Percentiles rank a stretch among this genome's conserved stretches.
phyloP scores from a whole-genome alignment of 345 rosid species.

The Moricandia moricandioides region DNA sequence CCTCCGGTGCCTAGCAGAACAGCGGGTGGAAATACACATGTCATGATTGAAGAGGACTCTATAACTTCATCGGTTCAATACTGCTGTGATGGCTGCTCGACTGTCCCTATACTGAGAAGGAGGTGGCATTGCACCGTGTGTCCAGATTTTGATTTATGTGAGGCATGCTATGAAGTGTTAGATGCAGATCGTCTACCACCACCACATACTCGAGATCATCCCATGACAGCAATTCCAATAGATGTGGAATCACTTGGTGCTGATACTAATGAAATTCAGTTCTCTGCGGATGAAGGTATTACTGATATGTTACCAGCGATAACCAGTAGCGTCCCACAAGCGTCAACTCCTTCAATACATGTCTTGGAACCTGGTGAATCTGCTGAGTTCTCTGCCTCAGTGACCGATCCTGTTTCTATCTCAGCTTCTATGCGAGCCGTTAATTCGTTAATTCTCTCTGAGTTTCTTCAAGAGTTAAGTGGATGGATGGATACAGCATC shows the following conservation, averaged over 20 bases:
- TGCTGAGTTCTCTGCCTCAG: slow-evolving; percentile 71
- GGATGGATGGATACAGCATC: slow-evolving; percentile 93
- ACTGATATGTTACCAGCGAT: slow-evolving; percentile 52
- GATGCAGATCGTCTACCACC: slow-evolving; percentile 82
- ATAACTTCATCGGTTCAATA: slow-evolving; percentile 94
- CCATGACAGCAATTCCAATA: slow-evolving; percentile 92
- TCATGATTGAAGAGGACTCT: slow-evolving; percentile 94
- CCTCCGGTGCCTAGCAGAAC: slow-evolving; percentile 56
- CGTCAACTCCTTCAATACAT: slow-evolving; percentile 88
- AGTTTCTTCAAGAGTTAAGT: slow-evolving; percentile 83
- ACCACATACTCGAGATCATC: slow-evolving; percentile 95
- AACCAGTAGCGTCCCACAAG: slow-evolving; percentile 45
- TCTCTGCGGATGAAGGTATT: slow-evolving; percentile 71
- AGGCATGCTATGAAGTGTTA: slow-evolving; percentile 86
- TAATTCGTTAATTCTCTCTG: slow-evolving; percentile 88
- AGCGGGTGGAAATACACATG: slow-evolving; percentile 64
- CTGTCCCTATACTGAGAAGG: slow-evolving; percentile 88
- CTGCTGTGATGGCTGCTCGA: slow-evolving; percentile 98
- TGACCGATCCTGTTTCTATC: slow-evolving; percentile 72
- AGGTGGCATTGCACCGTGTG: slow-evolving; percentile 99
- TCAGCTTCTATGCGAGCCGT: slow-evolving; percentile 94
- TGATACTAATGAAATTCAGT: slow-evolving; percentile 76
- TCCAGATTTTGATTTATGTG: slow-evolving; percentile 97
- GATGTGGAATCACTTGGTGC: slow-evolving; percentile 88
- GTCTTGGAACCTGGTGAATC: slow-evolving; percentile 84